phyloP scores from a whole-genome alignment of 257 asterid species.

The Primulina eburnea region DNA sequence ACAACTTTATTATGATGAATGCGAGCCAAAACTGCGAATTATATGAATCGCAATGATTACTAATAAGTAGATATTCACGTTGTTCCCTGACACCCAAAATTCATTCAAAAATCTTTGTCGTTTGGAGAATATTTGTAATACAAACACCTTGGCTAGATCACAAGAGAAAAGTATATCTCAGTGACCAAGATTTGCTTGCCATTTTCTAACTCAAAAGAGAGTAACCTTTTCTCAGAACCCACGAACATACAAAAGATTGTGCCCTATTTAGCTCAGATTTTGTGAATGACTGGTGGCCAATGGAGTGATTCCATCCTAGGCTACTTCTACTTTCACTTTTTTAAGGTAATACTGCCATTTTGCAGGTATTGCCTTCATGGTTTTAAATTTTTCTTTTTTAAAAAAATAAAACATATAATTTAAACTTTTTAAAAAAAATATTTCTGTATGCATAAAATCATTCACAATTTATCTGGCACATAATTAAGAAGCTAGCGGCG shows the following conservation, averaged over 20 bases:
- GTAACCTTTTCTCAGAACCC: conserved; percentile 28
- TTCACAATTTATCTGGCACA: too few relatives aligned
- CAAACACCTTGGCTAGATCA: conserved; percentile 31
- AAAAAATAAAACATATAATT: too few relatives aligned
- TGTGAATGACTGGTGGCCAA: conserved; percentile 57
- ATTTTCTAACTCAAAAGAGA: conserved; percentile 25
- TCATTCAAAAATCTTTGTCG: conserved; percentile 8
- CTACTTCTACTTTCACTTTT: conserved; percentile 31
- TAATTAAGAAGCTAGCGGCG: too few relatives aligned
- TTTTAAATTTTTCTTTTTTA: neutral
- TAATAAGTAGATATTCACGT: conserved; percentile 31
- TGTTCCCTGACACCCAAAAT: conserved; percentile 21
- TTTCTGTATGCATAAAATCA: too few relatives aligned
- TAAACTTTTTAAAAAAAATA: too few relatives aligned
- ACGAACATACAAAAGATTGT: conserved; percentile 63
- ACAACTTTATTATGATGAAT: neutral
- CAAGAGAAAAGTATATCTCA: conserved; percentile 36
- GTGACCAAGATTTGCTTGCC: conserved; percentile 46
- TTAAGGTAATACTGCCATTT: conserved; percentile 38
- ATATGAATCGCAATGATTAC: conserved; percentile 37
- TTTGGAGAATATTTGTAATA: conserved; percentile 12
- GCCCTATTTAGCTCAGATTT: conserved; percentile 50
- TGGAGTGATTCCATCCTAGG: conserved; percentile 23
- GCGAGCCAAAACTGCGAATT: neutral
- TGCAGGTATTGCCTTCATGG: conserved; percentile 35